Evolutionary conservation across 176 grass and related monocot genomes (phyloP).

Genomic region (Zea luxurians): DNA sequence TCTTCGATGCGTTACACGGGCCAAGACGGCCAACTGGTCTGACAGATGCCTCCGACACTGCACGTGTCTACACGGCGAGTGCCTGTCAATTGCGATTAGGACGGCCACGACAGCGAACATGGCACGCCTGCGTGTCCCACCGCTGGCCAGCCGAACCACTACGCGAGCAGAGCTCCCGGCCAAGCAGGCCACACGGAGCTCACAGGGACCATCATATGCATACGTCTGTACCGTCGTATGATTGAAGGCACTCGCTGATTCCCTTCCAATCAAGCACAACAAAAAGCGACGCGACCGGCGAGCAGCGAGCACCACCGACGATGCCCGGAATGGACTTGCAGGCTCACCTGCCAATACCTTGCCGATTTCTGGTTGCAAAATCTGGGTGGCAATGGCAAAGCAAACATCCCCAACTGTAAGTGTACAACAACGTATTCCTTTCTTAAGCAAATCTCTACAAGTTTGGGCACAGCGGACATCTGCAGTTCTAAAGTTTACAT

Average conservation of each 20-base stretch:
- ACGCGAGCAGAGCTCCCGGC: background rate
- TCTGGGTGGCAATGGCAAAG: background rate
- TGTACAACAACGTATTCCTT: background rate
- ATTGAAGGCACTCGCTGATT: conserved; percentile 2
- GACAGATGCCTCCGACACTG: conserved; percentile 26
- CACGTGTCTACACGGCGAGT: conserved; percentile 35
- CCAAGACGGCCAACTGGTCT: background rate
- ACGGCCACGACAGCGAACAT: conserved; percentile 24
- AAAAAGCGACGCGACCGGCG: background rate
- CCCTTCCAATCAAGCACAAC: background rate
- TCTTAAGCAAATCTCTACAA: conserved; percentile 9
- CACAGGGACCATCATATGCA: background rate
- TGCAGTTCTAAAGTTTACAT: background rate
- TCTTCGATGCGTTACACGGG: background rate
- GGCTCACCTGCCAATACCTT: background rate
- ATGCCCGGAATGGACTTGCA: background rate
- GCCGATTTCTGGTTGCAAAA: background rate
- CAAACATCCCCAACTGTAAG: conserved; percentile 6
- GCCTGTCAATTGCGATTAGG: conserved; percentile 22
- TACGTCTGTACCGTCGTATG: background rate
- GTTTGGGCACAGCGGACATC: background rate
- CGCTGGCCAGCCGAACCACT: conserved; percentile 22
- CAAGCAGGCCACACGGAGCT: background rate
- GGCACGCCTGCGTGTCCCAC: conserved; percentile 8
- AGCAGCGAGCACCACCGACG: background rate